A percentile compares a stretch with the other conserved stretches of the same genome.
Evolutionary conservation across 2,329 filamentous ascomycete species (phyloP).

Genomic region (Dendrostoma leiphaemia): DNA sequence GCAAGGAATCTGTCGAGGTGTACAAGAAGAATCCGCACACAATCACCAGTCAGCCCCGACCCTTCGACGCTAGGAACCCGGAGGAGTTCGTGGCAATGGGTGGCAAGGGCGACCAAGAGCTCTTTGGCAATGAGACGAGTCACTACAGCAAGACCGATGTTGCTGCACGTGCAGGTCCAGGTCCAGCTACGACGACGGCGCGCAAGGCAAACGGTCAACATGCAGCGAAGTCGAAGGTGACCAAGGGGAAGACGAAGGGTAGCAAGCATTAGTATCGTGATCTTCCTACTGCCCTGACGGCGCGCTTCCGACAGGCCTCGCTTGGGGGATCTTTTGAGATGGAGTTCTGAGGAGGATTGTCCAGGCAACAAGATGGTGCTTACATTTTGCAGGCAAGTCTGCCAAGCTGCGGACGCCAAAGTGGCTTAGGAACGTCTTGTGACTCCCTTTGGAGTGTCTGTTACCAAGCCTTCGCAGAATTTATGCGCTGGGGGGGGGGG

Average conservation of each 20-base stretch:
- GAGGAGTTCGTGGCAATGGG: slow-evolving; percentile 82
- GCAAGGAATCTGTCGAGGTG: slow-evolving; percentile 65
- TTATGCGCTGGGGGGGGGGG: neutral
- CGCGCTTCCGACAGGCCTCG: slow-evolving; percentile 12
- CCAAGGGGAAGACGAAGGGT: slow-evolving; percentile 16
- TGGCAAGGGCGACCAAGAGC: slow-evolving; percentile 76
- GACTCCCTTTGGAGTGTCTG: too few species aligned
- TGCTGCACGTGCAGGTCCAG: neutral
- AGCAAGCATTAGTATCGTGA: slow-evolving; percentile 18
- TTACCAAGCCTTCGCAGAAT: neutral
- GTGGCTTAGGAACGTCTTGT: too few species aligned
- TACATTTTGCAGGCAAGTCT: neutral
- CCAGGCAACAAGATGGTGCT: neutral
- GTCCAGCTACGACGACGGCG: slow-evolving; percentile 24
- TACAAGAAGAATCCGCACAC: slow-evolving; percentile 65
- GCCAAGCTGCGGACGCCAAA: too few species aligned
- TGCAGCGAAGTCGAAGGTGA: slow-evolving; percentile 8
- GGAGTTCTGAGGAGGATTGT: slow-evolving; percentile 5
- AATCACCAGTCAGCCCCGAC: slow-evolving; percentile 55
- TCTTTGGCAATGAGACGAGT: slow-evolving; percentile 67
- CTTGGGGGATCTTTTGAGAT: slow-evolving; percentile 18
- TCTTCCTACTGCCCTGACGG: slow-evolving; percentile 8
- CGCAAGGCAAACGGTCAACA: slow-evolving; percentile 7
- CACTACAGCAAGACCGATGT: slow-evolving; percentile 46
- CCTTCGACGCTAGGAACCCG: slow-evolving; percentile 64